Percentiles rank a stretch among this genome's conserved stretches.
These are phyloP conservation scores for Areca catechu DNA, from an alignment of 176 grass and related monocot genomes.

Conservation along the genomic window DNA sequence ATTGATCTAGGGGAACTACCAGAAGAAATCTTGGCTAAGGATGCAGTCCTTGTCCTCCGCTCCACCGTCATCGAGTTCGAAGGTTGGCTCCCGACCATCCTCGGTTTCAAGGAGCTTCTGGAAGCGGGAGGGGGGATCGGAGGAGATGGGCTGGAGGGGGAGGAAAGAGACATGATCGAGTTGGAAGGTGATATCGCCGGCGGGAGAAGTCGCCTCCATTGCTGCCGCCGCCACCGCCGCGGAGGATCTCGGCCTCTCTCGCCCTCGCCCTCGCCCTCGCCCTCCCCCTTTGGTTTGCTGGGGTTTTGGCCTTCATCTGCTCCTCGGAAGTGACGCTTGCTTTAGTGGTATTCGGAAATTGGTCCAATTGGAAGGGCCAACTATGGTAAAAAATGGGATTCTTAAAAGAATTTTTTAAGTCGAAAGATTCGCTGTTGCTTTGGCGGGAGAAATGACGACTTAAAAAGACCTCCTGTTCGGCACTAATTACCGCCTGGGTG, in stretches of 20 bases:
- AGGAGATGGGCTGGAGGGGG: conserved; percentile 18
- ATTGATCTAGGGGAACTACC: conserved; percentile 25
- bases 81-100: background rate
- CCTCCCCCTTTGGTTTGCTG: conserved; percentile 1
- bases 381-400: too few species aligned
- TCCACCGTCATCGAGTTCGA: conserved; percentile 34
- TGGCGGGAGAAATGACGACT: too few species aligned
- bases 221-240: background rate
- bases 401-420: too few species aligned
- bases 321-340: background rate
- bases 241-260: background rate
- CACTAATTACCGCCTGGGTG: too few species aligned
- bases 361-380: too few species aligned
- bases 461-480: too few species aligned
- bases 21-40: conserved; percentile 97
- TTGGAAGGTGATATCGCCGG: conserved; percentile 53
- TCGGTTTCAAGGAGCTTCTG: conserved; percentile 48
- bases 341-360: too few species aligned
- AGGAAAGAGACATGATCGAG: conserved; percentile 48
- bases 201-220: conserved; percentile 24
- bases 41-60: conserved; percentile 67
- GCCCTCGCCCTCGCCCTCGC: background rate
- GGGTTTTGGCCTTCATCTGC: conserved; percentile 44
- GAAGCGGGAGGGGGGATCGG: conserved; percentile 21
- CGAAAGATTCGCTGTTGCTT: too few species aligned